These are phyloP conservation scores for Phytopythium chamaehyphon DNA, from an alignment of 352 stramenopile species.

Conservation along the genomic window DNA sequence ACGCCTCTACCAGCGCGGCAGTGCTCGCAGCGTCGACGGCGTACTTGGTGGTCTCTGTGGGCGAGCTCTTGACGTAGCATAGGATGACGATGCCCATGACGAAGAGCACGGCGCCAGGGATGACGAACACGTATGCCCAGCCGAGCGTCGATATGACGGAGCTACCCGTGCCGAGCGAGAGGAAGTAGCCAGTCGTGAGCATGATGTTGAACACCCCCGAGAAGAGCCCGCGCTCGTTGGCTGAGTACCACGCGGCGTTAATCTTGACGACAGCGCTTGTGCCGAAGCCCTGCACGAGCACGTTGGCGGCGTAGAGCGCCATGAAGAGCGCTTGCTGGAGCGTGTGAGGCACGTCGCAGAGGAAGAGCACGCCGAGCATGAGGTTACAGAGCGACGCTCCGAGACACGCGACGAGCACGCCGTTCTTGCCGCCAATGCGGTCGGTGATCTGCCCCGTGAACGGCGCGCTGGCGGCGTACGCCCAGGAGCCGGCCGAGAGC, in stretches of 20 bases:
- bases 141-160: constrained; percentile 59
- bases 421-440: constrained; percentile 59
- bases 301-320: constrained; percentile 57
- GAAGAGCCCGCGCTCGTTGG: constrained; percentile 64
- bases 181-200: constrained; percentile 70
- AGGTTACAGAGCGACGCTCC: constrained; percentile 64
- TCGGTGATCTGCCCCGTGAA: constrained; percentile 72
- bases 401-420: constrained; percentile 66
- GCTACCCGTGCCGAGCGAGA: constrained; percentile 59
- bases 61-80: constrained; percentile 52
- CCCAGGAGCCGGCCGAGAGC: constrained; percentile 64
- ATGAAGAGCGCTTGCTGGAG: constrained; percentile 46
- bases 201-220: constrained; percentile 77
- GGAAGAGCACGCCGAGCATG: constrained; percentile 47
- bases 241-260: constrained; percentile 67
- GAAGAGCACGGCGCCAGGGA: constrained; percentile 45
- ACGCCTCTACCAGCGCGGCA: neutral
- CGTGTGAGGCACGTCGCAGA: constrained; percentile 23
- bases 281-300: constrained; percentile 73
- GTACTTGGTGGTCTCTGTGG: constrained; percentile 36
- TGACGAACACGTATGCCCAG: constrained; percentile 70
- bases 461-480: constrained; percentile 65
- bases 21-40: constrained; percentile 11
- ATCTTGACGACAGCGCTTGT: constrained; percentile 85
- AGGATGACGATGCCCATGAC: constrained; percentile 54